Percentiles rank a stretch among this genome's conserved stretches.
Conservation (phyloP, 441 rosid genomes). For the Euphorbia celastroides region DNA sequence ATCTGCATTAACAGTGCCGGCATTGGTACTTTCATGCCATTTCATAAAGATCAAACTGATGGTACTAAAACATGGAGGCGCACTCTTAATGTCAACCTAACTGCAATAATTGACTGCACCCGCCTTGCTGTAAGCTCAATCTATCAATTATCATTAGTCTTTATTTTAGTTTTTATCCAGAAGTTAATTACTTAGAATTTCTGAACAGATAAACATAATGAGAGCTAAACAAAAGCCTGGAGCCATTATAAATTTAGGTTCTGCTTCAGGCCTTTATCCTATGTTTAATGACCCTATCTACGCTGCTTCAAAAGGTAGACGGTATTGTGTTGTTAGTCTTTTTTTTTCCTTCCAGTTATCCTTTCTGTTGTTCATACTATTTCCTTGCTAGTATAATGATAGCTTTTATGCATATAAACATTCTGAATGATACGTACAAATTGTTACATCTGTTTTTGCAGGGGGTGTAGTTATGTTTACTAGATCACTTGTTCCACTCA, state of each 20-base stretch:
- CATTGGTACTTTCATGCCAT: constrained; percentile 31
- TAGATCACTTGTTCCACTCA: constrained; percentile 57
- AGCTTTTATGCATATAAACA: background rate
- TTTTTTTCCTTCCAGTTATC: background rate
- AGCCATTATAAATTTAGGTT: constrained; percentile 85
- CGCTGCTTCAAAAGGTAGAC: constrained; percentile 73
- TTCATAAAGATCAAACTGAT: constrained; percentile 61
- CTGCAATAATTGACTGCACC: constrained; percentile 70
- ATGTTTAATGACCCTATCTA: constrained; percentile 56
- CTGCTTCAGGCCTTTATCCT: constrained; percentile 93
- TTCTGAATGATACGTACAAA: constrained; percentile 8
- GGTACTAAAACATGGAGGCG: constrained; percentile 71
- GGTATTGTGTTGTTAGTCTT: constrained; percentile 1
- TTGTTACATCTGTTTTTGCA: constrained; percentile 15
- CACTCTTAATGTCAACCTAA: constrained; percentile 55
- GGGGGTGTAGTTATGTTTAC: constrained; percentile 90
- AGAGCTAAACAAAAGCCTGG: constrained; percentile 73
- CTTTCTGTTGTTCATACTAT: background rate
- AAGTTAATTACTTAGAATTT: constrained; percentile 2
- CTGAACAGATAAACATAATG: constrained; percentile 67
- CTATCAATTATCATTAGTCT: background rate
- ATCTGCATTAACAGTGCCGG: constrained; percentile 86
- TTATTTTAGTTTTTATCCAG: background rate
- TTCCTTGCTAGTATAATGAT: background rate
- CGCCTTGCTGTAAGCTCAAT: constrained; percentile 61